A percentile compares a stretch with the other conserved stretches of the same genome.
Evolutionary conservation across 208 protist species (phyloP).

Genomic region (Sergeia podlipaevii): DNA sequence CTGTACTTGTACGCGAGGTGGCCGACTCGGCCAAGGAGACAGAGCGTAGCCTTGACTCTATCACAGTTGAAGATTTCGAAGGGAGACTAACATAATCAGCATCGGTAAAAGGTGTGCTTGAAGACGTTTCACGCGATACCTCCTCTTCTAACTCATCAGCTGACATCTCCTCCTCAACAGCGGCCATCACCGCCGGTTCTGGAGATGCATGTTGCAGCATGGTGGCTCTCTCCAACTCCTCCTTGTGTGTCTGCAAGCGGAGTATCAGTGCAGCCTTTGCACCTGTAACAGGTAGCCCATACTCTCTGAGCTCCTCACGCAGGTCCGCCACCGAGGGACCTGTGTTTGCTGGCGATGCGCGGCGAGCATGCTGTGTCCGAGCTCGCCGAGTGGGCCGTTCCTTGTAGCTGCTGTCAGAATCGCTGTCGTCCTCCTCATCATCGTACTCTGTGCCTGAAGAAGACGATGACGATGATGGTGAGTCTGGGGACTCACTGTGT

Average conservation of each 20-base stretch:
- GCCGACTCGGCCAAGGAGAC: slow-evolving; percentile 6
- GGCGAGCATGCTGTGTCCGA: neutral
- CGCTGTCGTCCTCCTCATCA: slow-evolving; percentile 14
- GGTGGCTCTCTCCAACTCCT: too few relatives aligned
- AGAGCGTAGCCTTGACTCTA: too few relatives aligned
- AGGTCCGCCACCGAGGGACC: slow-evolving; percentile 20
- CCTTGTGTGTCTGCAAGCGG: slow-evolving; percentile 20
- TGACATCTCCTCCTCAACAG: too few relatives aligned
- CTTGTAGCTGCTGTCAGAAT: slow-evolving; percentile 3
- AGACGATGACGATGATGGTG: slow-evolving; percentile 2
- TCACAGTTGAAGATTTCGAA: neutral
- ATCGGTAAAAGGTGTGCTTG: too few relatives aligned
- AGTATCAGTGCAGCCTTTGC: slow-evolving; percentile 45
- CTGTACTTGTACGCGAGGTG: slow-evolving; percentile 3
- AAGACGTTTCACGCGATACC: neutral
- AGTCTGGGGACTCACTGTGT: slow-evolving; percentile 5
- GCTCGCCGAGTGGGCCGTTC: neutral
- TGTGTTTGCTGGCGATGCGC: neutral
- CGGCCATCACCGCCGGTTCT: too few relatives aligned
- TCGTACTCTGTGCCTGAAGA: neutral
- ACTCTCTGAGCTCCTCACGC: slow-evolving; percentile 24
- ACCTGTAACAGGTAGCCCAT: slow-evolving; percentile 37
- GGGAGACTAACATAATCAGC: too few relatives aligned
- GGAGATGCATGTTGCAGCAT: too few relatives aligned
- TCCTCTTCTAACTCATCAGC: too few relatives aligned